A percentile compares a stretch with the other conserved stretches of the same genome.
phyloP scores from a whole-genome alignment of 2,329 filamentous ascomycete genomes.

The Fusarium sp. region DNA sequence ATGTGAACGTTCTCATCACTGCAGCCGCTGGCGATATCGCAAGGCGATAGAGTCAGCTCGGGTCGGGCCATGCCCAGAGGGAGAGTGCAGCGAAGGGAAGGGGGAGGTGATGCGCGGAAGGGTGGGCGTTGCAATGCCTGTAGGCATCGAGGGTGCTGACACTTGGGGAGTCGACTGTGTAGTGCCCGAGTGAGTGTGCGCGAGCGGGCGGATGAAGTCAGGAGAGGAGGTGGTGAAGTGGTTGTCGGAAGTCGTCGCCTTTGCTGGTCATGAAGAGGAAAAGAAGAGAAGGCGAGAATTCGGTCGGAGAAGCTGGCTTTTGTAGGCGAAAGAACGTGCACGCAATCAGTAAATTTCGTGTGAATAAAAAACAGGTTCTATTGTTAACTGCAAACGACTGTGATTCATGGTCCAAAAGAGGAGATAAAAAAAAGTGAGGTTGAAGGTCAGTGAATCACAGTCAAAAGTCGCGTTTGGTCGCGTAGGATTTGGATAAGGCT shows the following conservation, averaged over 20 bases:
- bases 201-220: background rate
- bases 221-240: background rate
- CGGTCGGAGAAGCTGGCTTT: slow-evolving; percentile 1
- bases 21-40: slow-evolving; percentile 10
- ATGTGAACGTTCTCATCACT: slow-evolving; percentile 45
- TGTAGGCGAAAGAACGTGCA: background rate
- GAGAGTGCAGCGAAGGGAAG: background rate
- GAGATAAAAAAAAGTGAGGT: background rate
- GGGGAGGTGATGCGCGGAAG: background rate
- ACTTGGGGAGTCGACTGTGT: background rate
- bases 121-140: background rate
- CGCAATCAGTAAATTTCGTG: background rate
- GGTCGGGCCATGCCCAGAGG: background rate
- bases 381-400: background rate
- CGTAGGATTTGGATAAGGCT: slow-evolving; percentile 32
- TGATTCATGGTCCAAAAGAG: background rate
- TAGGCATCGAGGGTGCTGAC: background rate
- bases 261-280: background rate
- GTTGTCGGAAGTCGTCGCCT: background rate
- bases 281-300: background rate
- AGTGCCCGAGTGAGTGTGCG: background rate
- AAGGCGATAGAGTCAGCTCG: background rate
- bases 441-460: background rate
- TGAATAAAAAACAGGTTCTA: background rate
- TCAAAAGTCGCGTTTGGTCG: slow-evolving; percentile 9